A percentile compares a stretch with the other conserved stretches of the same genome.
phyloP scores from a whole-genome alignment of 148 eudicot genomes.

The Linanthus parryae region DNA sequence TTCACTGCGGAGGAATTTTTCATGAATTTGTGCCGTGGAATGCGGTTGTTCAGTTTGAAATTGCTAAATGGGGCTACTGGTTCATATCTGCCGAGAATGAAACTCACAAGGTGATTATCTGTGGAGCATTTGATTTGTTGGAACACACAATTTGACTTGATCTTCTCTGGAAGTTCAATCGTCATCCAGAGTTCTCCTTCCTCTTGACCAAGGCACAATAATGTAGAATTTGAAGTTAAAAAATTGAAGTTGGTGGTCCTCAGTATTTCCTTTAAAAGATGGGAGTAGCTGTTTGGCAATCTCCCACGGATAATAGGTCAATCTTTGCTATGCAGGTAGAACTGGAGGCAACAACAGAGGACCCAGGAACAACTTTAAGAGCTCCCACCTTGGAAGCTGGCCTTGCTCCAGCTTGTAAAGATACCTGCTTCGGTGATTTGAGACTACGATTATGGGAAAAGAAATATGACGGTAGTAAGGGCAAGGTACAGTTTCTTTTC shows the following conservation, averaged over 20 bases:
- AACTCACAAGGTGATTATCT: conserved; percentile 44
- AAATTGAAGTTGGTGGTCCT: no score
- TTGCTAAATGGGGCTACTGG: conserved; percentile 83
- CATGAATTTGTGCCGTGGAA: conserved; percentile 98
- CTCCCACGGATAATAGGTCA: neutral
- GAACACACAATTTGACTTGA: no score
- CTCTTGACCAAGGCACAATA: no score
- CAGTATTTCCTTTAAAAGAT: no score
- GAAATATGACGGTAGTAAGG: conserved; percentile 57
- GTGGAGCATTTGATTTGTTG: no score
- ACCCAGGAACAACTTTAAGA: conserved; percentile 78
- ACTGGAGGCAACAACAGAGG: conserved; percentile 62
- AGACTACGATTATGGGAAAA: conserved; percentile 68
- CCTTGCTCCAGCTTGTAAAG: conserved; percentile 86
- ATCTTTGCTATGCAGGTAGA: conserved; percentile 54
- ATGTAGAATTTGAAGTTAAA: no score
- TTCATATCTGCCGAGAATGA: conserved; percentile 63
- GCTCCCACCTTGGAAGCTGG: conserved; percentile 86
- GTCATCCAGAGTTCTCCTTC: no score
- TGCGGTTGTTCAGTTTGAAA: conserved; percentile 73
- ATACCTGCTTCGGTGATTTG: conserved; percentile 61
- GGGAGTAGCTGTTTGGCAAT: no score
- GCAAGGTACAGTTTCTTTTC: conserved; percentile 43
- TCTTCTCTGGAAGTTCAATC: no score
- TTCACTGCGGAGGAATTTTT: conserved; percentile 77